Base-by-base conservation (phyloP, 495 filamentous ascomycete species). In the Penicillium parvum region DNA sequence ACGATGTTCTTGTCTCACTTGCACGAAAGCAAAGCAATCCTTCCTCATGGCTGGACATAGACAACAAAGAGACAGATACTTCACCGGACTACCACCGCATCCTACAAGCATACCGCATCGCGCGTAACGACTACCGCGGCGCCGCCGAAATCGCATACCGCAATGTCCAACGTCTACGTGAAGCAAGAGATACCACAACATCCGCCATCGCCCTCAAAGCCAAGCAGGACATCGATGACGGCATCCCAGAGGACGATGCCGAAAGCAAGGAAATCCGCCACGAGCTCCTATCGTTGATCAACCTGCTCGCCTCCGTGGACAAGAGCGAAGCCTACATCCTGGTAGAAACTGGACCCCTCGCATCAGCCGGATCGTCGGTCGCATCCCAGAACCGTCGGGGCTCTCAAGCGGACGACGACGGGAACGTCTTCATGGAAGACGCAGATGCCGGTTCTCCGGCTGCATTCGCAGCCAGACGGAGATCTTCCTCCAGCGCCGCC, bases 101-200 rank as follows among this genome's bases (percentile, higher is more conserved):
- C 30, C 78, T 97, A 19, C 92, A 95, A 51, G 81, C 90, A 15
- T 97, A 88, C 76, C 82, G 94, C 38, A 82, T 96, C 42, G 78
- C 79, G 49, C 84, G 82, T 37, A 76, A 79, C 40, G 87, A 98
- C 60, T 92, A 86, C 66, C 86, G 90, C 26, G 92, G 91, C 35
- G 92, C 87, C 2, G 90, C 92, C 0, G 77, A 83, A 32, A 76
- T 89, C 32, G 74, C 94, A 17, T 74, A 90, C 27, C 73, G 81
- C 35, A 72, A 73, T 12, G 70, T 86, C 10, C 78, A 82, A 52
- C 74, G 75, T 29, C 66, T 78, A 8, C 76, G 73, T 9, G 49
- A 69, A 73, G 74, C 69, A 62, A 65, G 62, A 60, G 70, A 64
- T 63, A 48, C 43, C 49, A 67, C 43, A 44, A 76, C 63, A 57